These are phyloP conservation scores for Tetrapisispora taiwanensis DNA, from an alignment of 805 yeast genomes.

Conservation along the genomic window DNA sequence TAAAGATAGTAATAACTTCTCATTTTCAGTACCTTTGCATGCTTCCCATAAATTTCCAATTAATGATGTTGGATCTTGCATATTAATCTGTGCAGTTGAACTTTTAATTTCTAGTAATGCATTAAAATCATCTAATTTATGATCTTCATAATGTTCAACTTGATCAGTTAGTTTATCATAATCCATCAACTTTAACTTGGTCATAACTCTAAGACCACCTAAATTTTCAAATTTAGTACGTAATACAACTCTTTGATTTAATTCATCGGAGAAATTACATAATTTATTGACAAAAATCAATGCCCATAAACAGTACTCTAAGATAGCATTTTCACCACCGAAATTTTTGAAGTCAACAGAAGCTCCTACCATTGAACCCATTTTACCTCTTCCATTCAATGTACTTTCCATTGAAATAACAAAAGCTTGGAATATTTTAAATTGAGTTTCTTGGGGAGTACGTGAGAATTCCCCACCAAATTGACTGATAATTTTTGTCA, in stretches of 20 bases:
- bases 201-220: conserved; percentile 25
- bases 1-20: conserved; percentile 39
- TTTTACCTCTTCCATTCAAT: conserved; percentile 74
- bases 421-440: conserved; percentile 57
- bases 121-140: conserved; percentile 28
- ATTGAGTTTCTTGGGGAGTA: conserved; percentile 12
- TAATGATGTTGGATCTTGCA: conserved; percentile 56
- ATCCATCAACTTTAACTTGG: conserved; percentile 44
- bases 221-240: conserved; percentile 26
- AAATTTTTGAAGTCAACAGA: conserved; percentile 58
- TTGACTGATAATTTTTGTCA: conserved; percentile 12
- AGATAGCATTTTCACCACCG: conserved; percentile 34
- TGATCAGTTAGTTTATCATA: conserved; percentile 58
- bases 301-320: conserved; percentile 27
- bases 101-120: conserved; percentile 15
- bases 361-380: conserved; percentile 90
- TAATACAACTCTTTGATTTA: conserved; percentile 26
- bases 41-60: conserved; percentile 40
- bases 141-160: conserved; percentile 50
- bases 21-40: conserved; percentile 49
- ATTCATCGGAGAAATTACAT: conserved; percentile 20
- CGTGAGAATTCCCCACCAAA: conserved; percentile 12
- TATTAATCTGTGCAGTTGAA: conserved; percentile 32
- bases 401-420: conserved; percentile 53
- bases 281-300: conserved; percentile 26